A percentile compares a stretch with the other conserved stretches of the same genome.
Evolutionary conservation across 2,329 filamentous ascomycete genomes (phyloP).

Genomic region (Fusarium sambucinum): DNA sequence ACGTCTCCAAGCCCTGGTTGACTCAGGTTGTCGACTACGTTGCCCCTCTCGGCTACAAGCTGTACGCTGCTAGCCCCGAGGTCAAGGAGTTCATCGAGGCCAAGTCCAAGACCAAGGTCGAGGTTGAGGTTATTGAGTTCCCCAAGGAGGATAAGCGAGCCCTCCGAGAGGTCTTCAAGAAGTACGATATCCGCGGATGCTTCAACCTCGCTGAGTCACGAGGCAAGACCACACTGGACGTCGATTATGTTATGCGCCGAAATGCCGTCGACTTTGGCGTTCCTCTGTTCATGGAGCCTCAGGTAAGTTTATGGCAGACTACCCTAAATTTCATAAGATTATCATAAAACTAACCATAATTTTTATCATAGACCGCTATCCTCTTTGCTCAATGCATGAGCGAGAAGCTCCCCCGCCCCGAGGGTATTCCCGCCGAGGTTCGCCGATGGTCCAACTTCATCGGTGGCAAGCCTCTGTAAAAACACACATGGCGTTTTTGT

Average conservation of each 20-base stretch:
- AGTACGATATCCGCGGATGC: slow-evolving; percentile 94
- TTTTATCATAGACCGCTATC: slow-evolving; percentile 78
- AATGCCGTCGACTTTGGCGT: slow-evolving; percentile 99
- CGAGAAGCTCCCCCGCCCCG: slow-evolving; percentile 89
- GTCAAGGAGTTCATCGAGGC: slow-evolving; percentile 88
- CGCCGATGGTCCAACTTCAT: slow-evolving; percentile 96
- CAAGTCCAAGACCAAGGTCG: slow-evolving; percentile 72
- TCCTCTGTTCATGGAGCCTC: slow-evolving; percentile 97
- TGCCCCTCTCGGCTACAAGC: slow-evolving; percentile 90
- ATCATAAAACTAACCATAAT: slow-evolving; percentile 48
- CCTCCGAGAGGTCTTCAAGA: slow-evolving; percentile 93
- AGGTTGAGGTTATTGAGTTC: slow-evolving; percentile 94
- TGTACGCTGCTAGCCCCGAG: slow-evolving; percentile 84
- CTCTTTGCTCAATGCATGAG: slow-evolving; percentile 98
- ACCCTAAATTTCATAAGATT: slow-evolving; percentile 21
- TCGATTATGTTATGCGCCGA: slow-evolving; percentile 98
- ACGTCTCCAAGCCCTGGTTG: slow-evolving; percentile 77
- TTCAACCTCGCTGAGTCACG: slow-evolving; percentile 92
- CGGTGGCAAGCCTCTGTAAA: slow-evolving; percentile 83
- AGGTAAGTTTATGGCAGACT: slow-evolving; percentile 69
- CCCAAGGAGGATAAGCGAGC: slow-evolving; percentile 96
- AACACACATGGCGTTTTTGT: slow-evolving; percentile 43
- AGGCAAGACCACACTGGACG: slow-evolving; percentile 86
- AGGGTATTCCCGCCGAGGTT: slow-evolving; percentile 92
- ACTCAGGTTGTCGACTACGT: slow-evolving; percentile 87